phyloP scores from a whole-genome alignment of 202 grass and related monocot genomes.

The Carex arenaria region DNA sequence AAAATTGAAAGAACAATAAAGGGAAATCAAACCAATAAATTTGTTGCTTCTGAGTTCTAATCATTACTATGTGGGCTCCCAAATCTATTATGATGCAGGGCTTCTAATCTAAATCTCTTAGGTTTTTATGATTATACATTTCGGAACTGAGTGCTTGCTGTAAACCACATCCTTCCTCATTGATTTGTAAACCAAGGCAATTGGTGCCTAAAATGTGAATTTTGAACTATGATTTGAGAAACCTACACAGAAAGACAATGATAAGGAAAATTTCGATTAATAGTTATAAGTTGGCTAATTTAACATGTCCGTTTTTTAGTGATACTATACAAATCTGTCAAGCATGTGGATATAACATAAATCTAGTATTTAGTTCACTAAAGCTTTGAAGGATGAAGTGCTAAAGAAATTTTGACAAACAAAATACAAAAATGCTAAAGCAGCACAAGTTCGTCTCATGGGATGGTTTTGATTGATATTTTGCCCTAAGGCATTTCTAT shows the following conservation, averaged over 20 bases:
- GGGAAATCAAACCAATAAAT: constrained; percentile 6
- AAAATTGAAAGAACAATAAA: neutral
- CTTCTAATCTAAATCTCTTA: neutral
- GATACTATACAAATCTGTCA: constrained; percentile 2
- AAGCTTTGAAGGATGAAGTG: neutral
- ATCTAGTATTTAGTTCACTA: neutral
- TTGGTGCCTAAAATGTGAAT: neutral
- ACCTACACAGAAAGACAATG: neutral
- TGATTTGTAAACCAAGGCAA: neutral
- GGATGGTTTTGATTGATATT: constrained; percentile 5
- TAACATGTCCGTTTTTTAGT: neutral
- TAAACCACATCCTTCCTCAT: neutral
- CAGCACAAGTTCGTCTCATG: neutral
- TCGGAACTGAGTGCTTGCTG: neutral
- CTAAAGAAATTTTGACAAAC: neutral
- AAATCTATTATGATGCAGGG: neutral
- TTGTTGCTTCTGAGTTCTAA: neutral
- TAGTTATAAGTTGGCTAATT: neutral
- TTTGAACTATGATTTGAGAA: neutral
- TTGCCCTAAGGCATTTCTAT: neutral
- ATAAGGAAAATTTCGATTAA: neutral
- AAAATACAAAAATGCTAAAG: constrained; percentile 1
- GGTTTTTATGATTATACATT: neutral
- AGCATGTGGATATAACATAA: neutral
- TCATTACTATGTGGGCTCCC: neutral